A percentile compares a stretch with the other conserved stretches of the same genome.
Evolutionary conservation across 1,284 basidiomycete species (phyloP).

Genomic region (Cutaneotrichosporon cutaneum): DNA sequence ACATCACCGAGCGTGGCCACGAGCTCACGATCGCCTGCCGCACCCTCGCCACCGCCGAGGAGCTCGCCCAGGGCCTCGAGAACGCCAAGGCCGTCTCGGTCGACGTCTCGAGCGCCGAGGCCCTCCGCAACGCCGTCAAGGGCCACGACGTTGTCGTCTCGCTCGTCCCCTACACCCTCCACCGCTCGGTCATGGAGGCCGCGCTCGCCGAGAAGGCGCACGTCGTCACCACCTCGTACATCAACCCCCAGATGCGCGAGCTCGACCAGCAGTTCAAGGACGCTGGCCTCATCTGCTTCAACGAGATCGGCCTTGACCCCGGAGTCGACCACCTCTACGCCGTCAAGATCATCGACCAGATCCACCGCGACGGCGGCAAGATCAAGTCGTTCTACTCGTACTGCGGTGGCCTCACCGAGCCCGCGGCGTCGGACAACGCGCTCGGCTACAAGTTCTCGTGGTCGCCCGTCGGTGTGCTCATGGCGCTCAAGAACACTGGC

Average conservation of each 20-base stretch:
- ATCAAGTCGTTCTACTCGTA: conserved; percentile 93
- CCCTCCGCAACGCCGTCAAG: conserved; percentile 76
- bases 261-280: conserved; percentile 79
- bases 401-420: conserved; percentile 94
- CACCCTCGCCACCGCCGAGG: conserved; percentile 71
- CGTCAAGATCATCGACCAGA: conserved; percentile 92
- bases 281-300: conserved; percentile 92
- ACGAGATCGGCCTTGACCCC: conserved; percentile 84
- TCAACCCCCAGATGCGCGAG: conserved; percentile 82
- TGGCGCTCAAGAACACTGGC: conserved; percentile 90
- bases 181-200: conserved; percentile 87
- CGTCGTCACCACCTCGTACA: conserved; percentile 96
- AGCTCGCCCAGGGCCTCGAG: conserved; percentile 67
- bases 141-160: conserved; percentile 92
- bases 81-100: conserved; percentile 73
- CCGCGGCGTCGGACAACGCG: conserved; percentile 80
- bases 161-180: conserved; percentile 93
- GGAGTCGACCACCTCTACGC: conserved; percentile 89
- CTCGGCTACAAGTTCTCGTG: conserved; percentile 99
- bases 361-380: conserved; percentile 92
- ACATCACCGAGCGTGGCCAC: conserved; percentile 82
- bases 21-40: conserved; percentile 82
- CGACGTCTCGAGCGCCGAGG: conserved; percentile 72
- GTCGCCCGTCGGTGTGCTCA: conserved; percentile 93
- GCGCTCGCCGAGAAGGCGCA: conserved; percentile 87